Base-by-base conservation (phyloP, 1,284 basidiomycete species). In the Ganoderma multipileum region DNA sequence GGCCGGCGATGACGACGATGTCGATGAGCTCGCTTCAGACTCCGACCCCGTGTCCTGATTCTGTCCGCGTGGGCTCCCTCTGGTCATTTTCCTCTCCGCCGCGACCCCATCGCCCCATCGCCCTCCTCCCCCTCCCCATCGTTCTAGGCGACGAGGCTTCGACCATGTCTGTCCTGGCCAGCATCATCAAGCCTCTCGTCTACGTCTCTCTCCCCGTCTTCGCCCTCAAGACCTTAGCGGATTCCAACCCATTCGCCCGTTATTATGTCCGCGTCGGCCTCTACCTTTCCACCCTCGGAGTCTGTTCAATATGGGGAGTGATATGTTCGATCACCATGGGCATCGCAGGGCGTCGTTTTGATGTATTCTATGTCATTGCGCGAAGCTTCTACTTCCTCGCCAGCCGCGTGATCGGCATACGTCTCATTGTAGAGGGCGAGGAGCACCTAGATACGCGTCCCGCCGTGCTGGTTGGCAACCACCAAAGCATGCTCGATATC, bases 401-500 rank as follows among this genome's bases (percentile, higher is more conserved):
- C 58, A 86, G 89, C 47, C 87, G 88, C 16, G 79, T 91, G 3
- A 79, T 97, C 60, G 93, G 91, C 70, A 83, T 97, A 73, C 81
- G 83, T 61, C 84, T 98, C 74, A 86, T 90, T 64, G 87, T 99
- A 39, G 95, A 98, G 78, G 96, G 96, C 33, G 90, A 92, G 76
- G 93, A 98, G 78, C 84, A 97, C 78, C 83, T 99, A 70, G 83
- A 78, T 68, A 85, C 86, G 55, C 78, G 86, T 61, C 90, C 94
- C 28, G 87, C 90, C 1, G 90, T 99, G 18, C 80, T 97, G 38
- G 87, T 99, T 70, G 91, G 89, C 11, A 99, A 99, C 80, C 98
- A 99, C 79, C 98, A 99, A 84, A 95, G 93, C 75, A 93, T 96
- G 87, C 81, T 98, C 65, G 96, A 97, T 80, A 87, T 98, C 68